Evolutionary conservation across 2,329 filamentous ascomycete genomes (phyloP), one percentile per base, ranked within the genome.

Genomic region (Cercospora sp.): DNA sequence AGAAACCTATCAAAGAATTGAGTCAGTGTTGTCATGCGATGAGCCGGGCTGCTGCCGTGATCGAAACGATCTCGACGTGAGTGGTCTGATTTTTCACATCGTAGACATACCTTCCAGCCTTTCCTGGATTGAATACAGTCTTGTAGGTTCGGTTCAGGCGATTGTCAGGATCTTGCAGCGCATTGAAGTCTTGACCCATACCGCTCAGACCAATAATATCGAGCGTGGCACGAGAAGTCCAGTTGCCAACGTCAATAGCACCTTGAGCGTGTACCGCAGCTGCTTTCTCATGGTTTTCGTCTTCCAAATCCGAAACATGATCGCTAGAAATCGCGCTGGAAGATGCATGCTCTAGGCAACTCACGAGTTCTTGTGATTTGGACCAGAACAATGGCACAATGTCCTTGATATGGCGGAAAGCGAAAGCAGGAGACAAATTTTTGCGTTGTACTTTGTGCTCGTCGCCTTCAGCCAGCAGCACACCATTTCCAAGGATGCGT

Each of bases 401-500:
- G 62, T 85, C 81, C 68, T 85, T 84, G 74, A 85, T 75, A 68
- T 85, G 83, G 26, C 83, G 78, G 72, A 82, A 85, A 4, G 81
- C 77, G 70, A 85, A 85, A 1, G 83, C 83, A 0, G 83, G 83
- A 79, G 82, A 81, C 8, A 85, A 74, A 13, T 80, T 76, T 71
- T 81, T 83, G 42, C 83, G 74, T 72, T 85, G 83, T 2, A 87
- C 82, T 81, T 91, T 95, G 79, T 97, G 94, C 75, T 94, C 91
- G 12, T 96, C 91, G n/a, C 94, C 94, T 79, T 97, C 94, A 1
- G 92, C 91, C 10, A 97, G 82, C 42, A 97, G 80, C 13, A 94
- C 81, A 9, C 91, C 91, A 12, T 89, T 80, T 9, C 92, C 90
- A 12, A 94, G 82, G 28, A 93, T 82, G 23, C 87, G 84, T 1